These are phyloP conservation scores for Beauveria rudraprayagi DNA, from an alignment of 2,329 filamentous ascomycete species.

Conservation along the genomic window DNA sequence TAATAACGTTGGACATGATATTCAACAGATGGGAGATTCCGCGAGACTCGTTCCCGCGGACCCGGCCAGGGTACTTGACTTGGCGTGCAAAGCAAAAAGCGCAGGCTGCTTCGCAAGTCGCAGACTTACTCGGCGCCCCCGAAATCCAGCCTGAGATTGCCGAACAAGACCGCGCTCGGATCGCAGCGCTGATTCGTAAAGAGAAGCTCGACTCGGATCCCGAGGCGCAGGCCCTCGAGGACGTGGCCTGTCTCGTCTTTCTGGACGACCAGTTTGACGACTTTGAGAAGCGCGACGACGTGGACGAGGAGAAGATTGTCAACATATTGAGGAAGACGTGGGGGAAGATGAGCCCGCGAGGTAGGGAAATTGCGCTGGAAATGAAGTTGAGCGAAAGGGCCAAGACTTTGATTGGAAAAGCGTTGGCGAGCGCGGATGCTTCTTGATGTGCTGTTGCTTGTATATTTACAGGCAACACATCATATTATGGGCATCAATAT, in stretches of 20 bases:
- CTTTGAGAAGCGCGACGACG: conserved; percentile 58
- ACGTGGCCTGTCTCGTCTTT: conserved; percentile 81
- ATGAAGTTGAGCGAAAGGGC: conserved; percentile 58
- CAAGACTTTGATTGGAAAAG: conserved; percentile 53
- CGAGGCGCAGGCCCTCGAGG: conserved; percentile 71
- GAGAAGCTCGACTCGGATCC: conserved; percentile 53
- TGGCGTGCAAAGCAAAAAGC: conserved; percentile 71
- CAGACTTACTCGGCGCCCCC: conserved; percentile 41
- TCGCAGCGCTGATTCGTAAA: conserved; percentile 70
- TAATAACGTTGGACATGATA: neutral
- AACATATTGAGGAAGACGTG: conserved; percentile 65
- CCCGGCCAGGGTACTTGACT: conserved; percentile 65
- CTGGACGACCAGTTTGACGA: conserved; percentile 78
- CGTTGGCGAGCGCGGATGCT: conserved; percentile 32
- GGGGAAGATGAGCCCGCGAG: conserved; percentile 63
- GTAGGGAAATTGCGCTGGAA: conserved; percentile 54
- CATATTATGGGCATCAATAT: too few species aligned
- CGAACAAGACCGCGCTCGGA: conserved; percentile 47
- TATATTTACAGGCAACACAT: neutral
- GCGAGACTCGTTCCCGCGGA: conserved; percentile 64
- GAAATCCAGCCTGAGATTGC: conserved; percentile 30
- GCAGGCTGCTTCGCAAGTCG: conserved; percentile 47
- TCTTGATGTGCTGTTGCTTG: neutral
- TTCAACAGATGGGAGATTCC: conserved; percentile 65
- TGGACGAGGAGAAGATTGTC: conserved; percentile 70